Evolutionary conservation across 2,329 filamentous ascomycete species (phyloP).

Genomic region (Penicillium italicum): DNA sequence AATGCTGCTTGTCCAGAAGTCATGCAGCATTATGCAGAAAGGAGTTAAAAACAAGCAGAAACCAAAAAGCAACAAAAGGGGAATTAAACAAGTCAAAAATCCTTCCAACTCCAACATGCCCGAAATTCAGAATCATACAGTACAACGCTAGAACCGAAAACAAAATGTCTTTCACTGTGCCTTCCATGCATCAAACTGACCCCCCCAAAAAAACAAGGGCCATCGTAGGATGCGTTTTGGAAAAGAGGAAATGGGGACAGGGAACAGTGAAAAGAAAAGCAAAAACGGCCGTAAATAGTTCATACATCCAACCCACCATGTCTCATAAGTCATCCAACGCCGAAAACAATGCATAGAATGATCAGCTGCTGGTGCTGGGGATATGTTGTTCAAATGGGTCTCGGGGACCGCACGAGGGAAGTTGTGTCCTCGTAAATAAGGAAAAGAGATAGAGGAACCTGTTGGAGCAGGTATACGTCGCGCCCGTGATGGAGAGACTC

Average conservation of each 20-base stretch:
- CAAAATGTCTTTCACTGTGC: constrained; percentile 18
- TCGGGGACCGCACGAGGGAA: background rate
- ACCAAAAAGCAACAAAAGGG: constrained; percentile 19
- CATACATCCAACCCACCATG: constrained; percentile 34
- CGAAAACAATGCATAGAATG: constrained; percentile 29
- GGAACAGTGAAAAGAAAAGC: constrained; percentile 20
- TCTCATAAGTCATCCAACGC: constrained; percentile 33
- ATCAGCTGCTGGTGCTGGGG: constrained; percentile 10
- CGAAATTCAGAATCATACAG: constrained; percentile 13
- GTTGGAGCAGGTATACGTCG: background rate
- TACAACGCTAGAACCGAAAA: constrained; percentile 22
- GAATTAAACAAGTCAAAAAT: constrained; percentile 18
- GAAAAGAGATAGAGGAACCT: background rate
- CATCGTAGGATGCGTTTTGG: constrained; percentile 13
- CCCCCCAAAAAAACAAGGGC: background rate
- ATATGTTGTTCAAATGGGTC: constrained; percentile 11
- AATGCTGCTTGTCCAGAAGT: background rate
- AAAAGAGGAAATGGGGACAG: constrained; percentile 11
- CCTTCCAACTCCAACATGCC: constrained; percentile 20
- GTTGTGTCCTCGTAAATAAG: background rate
- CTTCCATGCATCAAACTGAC: constrained; percentile 10
- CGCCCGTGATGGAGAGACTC: background rate
- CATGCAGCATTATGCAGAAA: background rate
- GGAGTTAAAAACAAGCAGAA: constrained; percentile 4
- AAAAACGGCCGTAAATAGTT: constrained; percentile 27